phyloP scores from a whole-genome alignment of 306 rosid species.

The Abrus precatorius region DNA sequence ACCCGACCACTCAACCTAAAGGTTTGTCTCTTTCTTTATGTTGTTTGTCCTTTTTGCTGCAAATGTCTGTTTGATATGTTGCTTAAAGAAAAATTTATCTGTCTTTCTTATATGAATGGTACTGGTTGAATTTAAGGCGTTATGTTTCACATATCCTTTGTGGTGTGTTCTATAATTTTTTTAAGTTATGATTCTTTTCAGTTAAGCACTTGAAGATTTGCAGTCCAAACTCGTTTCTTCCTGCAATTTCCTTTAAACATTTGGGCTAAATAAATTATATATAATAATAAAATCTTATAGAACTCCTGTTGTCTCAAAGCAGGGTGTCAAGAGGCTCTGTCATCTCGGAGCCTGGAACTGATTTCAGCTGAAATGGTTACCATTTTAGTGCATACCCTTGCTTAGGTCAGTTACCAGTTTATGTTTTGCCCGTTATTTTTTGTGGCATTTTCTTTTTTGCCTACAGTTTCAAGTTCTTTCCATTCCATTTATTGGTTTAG shows the following conservation, averaged over 20 bases:
- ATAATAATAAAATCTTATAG: conserved; percentile 70
- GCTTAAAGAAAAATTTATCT: neutral
- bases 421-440: conserved; percentile 74
- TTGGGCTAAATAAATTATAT: conserved; percentile 69
- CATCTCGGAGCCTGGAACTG: conserved; percentile 92
- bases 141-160: conserved; percentile 21
- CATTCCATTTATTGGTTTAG: conserved; percentile 56
- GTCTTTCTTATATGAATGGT: conserved; percentile 2
- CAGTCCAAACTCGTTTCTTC: conserved; percentile 67
- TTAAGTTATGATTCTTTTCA: conserved; percentile 51
- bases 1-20: conserved; percentile 74
- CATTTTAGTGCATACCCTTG: conserved; percentile 88
- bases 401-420: conserved; percentile 91
- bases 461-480: conserved; percentile 65
- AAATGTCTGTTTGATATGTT: conserved; percentile 13
- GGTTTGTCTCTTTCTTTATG: conserved; percentile 53
- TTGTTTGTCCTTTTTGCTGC: neutral
- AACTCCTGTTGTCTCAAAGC: conserved; percentile 95
- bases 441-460: conserved; percentile 69
- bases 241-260: conserved; percentile 63
- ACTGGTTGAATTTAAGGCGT: conserved; percentile 10
- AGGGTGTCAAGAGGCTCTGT: conserved; percentile 99
- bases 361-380: conserved; percentile 96
- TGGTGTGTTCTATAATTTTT: conserved; percentile 38
- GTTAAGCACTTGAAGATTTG: conserved; percentile 67